These are phyloP conservation scores for Mycena pura DNA, from an alignment of 768 basidiomycete genomes.

Conservation along the genomic window DNA sequence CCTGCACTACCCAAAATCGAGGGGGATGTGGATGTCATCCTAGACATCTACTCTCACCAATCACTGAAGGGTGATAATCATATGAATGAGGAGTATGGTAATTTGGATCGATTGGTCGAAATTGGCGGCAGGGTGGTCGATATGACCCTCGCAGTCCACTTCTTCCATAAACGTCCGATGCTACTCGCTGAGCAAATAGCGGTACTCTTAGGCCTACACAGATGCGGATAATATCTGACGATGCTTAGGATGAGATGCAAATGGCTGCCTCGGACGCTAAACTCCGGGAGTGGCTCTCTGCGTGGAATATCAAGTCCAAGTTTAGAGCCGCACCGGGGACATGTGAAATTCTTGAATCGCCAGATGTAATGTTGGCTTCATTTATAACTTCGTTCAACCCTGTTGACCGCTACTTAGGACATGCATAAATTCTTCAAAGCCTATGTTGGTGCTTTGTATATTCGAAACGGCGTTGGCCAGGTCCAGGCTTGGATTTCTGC, in stretches of 20 bases:
- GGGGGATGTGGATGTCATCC: slow-evolving; percentile 57
- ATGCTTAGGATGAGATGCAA: slow-evolving; percentile 31
- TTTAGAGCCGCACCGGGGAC: slow-evolving; percentile 55
- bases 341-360: slow-evolving; percentile 40
- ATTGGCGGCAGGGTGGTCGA: slow-evolving; percentile 62
- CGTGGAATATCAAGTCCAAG: slow-evolving; percentile 60
- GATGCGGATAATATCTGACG: not conserved
- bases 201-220: slow-evolving; percentile 35
- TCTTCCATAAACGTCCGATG: slow-evolving; percentile 54
- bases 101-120: slow-evolving; percentile 63
- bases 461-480: slow-evolving; percentile 55
- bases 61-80: slow-evolving; percentile 39
- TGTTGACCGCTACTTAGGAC: slow-evolving; percentile 48
- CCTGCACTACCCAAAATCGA: slow-evolving; percentile 64
- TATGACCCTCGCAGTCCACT: slow-evolving; percentile 56
- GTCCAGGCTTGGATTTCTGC: slow-evolving; percentile 66
- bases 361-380: slow-evolving; percentile 37
- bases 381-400: not conserved
- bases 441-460: slow-evolving; percentile 72
- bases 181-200: slow-evolving; percentile 48
- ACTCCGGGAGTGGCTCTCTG: slow-evolving; percentile 55
- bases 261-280: slow-evolving; percentile 45
- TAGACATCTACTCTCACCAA: slow-evolving; percentile 64
- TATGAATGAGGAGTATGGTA: slow-evolving; percentile 58
- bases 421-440: slow-evolving; percentile 60